Evolutionary conservation across 176 grass and related monocot species (phyloP), one percentile per base, ranked within the genome.

Genomic region (Leersia perrieri): DNA sequence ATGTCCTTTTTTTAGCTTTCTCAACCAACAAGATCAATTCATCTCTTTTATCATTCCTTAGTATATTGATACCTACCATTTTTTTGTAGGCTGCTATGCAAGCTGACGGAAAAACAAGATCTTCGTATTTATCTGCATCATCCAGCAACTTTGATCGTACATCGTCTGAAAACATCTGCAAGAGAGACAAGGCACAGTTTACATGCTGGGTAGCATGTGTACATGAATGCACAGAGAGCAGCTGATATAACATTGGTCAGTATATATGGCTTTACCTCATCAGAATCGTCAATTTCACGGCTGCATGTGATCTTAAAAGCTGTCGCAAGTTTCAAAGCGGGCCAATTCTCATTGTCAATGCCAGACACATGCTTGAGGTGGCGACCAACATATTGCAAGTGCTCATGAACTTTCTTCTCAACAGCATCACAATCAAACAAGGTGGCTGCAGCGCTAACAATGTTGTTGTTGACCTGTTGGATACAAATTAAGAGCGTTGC

Each of bases 231-330:
- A 75, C 33, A 58, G 49, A 11, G 11, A 75, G 20, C 51, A 38
- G 32, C 0, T 36, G 22, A 36, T 39, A 39, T 40, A 41, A 41
- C 39, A 41, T 41, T 12, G 0, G 39, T 0, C 39, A 41, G 9
- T 41, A 41, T 41, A 12, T 69, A 80, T 22, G 10, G 53, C 39
- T 63, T 81, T 72, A 82, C 79, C 68, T 82, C 27, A 63, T 23
- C 53, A 33, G 6, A 11, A 44, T 72, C 35, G 7, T 42, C 51
- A 18, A 45, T 31, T 72, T 63, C 27, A 33, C 2, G 79, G 28
- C 20, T 26, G 70, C 68, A 63, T 72, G 73, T 73, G 35, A 82
- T 73, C 7, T 82, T 82, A 63, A 82, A 72, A 72, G 55, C 68
- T 45, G 29, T 25, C 9, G 28, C 68, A 44, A 73, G 28, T 47